Base-by-base conservation (phyloP, 176 grass and related monocot species). In the Hsuehochloa calcarea region DNA sequence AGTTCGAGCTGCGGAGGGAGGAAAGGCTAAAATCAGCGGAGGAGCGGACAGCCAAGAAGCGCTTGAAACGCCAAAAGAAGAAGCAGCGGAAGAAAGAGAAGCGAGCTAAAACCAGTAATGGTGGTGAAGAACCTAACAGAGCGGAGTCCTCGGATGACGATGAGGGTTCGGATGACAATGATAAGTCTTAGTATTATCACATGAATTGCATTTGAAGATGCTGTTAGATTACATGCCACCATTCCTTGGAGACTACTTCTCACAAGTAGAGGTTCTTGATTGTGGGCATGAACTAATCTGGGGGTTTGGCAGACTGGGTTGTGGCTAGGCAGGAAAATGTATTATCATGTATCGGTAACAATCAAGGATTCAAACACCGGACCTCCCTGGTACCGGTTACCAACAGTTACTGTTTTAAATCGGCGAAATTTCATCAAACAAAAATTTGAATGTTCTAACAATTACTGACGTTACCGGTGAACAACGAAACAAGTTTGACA, bases 1-100 rank as follows among this genome's bases (percentile, higher is more conserved):
- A 97, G 82, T 97, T 93, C 9, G 87, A 92, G 51, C 78, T 96
- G 65, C 78, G 91, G 65, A 96, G 93, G 78, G 96, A 99, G 84
- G 93, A 99, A 86, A 94, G 96, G 66, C 69, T 99, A 34, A 92
- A 91, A 83, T 91, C 85, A 71, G 91, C 91, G 0, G 96, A 99
- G 79, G 96, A 99, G 60, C 80, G 93, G 22, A 96, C 96, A 26
- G 81, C 91, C 62, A 99, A 96, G 79, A 99, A 96, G 75, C 89
- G 96, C 19, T 47, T 84, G 74, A 99, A 96, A 89, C 88, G 96
- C 69, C 87, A 90, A 66, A 99, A 94, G 84, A 34, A 34, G 31
- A 91, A 99, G 76, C 84, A 96, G 31, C 74, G 83, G 13, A 88
- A 89, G 74, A 96, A 95, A 82, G 89, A 96, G 82, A 99, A 96